Base-by-base conservation (phyloP, 2,329 filamentous ascomycete species). In the Penicillium sp. region DNA sequence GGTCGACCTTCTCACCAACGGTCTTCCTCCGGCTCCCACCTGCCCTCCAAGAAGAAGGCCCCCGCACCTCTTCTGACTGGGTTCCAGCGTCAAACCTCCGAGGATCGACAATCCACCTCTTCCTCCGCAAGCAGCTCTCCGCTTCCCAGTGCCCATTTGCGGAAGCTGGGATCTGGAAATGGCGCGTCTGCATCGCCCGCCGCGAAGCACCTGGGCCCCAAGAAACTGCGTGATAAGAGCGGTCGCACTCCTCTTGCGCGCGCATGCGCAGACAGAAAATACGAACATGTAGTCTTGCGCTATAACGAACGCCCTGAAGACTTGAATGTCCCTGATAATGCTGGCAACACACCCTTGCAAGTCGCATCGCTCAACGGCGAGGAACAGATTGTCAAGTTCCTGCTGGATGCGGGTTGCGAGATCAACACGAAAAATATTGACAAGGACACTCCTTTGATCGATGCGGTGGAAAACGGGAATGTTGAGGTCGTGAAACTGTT, bases 401-500 rank as follows among this genome's bases (percentile, higher is more conserved):
- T 99, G 41, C 87, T 99, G 62, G 86, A 91, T 8, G 88, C 91
- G 63, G 91, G 91, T 37, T 96, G 93, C 76, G 89, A 91, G 57
- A 84, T 95, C 48, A 90, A 97, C 70, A 94, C 84, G 52, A 88
- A 91, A 69, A 88, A 87, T 58, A 85, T 86, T 58, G 89, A 92
- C 68, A 92, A 91, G 70, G 95, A 99, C 70, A 98, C 95, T 0
- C 95, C 95, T 31, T 83, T 99, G 38, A 89, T 99, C 55, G 95
- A 99, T 79, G 95, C 95, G 5, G 92, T 98, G 31, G 95, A 98
- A 68, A 99, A 99, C 70, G 91, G 91, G 0, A 93, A 99, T 72
- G 75, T 96, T 7, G 90, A 90, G 17, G 94, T 98, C 4, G 90
- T 99, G 43, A 91, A 88, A 69, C 81, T 96, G 10, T 80, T 99